Base-by-base conservation (phyloP, 192 early-diverging fungal genomes). In the Geranomyces michiganensis region DNA sequence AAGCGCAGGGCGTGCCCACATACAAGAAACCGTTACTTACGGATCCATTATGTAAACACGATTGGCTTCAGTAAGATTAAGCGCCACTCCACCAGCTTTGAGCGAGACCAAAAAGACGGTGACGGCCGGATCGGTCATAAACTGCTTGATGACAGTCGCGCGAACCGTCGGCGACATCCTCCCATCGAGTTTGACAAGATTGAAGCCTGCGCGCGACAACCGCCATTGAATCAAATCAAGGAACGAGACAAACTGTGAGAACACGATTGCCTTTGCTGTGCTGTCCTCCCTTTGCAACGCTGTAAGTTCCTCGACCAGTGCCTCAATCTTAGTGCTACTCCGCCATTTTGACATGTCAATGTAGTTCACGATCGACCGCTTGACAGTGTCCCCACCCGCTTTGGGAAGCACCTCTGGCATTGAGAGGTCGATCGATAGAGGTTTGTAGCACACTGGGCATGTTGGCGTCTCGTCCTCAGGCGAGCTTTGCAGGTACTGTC, bases 281-380 rank as follows among this genome's bases (percentile, higher is more conserved):
- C 85, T 81, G 65, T 84, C 78, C 21, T 89, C 84, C n/a, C 84
- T 79, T 46, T 90, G 89, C 31, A 92, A 84, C 6, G 76, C 76
- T 21, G 88, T 89, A 29, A 96, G 81, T 53, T 97, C 94, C 77
- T 96, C 94, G 9, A 95, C 91, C 15, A 97, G 83, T 0, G 94
- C 94, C 75, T 97, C 93, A 67, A 97, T 97, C 75, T 97, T 97
- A 51, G 95, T 94, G 30, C 91, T 92, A 49, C 91, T 93, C 43
- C 90, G 76, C 95, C 95, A 97, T 9, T 82, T 86, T 44, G 74
- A 70, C 89, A 97, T 90, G 76, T 97, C 87, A 55, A 97, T 94
- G 36, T 92, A 90, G 73, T 95, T 95, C 36, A 97, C 87, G 68
- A 97, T 97, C n/a, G 89, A 91, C 19, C 81, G 79, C 46, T 88